These are phyloP conservation scores for Hypoxylon rickii DNA, from an alignment of 495 filamentous ascomycete genomes.

Conservation along the genomic window DNA sequence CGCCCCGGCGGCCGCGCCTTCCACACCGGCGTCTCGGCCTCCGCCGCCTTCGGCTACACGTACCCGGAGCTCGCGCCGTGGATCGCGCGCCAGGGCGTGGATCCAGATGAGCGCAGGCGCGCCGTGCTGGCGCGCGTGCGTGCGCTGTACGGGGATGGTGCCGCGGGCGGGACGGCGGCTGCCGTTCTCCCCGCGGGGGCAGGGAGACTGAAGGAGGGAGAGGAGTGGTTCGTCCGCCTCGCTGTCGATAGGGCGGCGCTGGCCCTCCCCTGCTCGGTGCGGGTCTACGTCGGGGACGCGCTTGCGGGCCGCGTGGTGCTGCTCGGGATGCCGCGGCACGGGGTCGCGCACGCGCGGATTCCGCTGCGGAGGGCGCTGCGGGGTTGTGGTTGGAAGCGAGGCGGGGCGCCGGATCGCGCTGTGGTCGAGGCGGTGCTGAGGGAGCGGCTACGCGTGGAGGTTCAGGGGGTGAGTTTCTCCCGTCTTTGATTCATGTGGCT, in stretches of 20 bases:
- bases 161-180: background rate
- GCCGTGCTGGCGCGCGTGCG: conserved; percentile 39
- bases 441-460: conserved; percentile 13
- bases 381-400: background rate
- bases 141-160: conserved; percentile 42
- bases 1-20: conserved; percentile 35
- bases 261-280: conserved; percentile 37
- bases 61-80: conserved; percentile 48
- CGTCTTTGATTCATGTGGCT: no score
- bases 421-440: conserved; percentile 6
- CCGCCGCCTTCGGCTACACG: conserved; percentile 49
- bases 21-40: conserved; percentile 46
- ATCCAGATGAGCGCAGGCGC: conserved; percentile 14
- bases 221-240: conserved; percentile 42
- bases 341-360: conserved; percentile 25
- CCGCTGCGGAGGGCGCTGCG: conserved; percentile 12
- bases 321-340: conserved; percentile 30
- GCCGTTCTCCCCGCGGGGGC: background rate
- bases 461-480: conserved; percentile 33
- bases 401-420: background rate
- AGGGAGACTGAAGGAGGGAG: background rate
- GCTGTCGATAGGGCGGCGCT: conserved; percentile 39
- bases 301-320: conserved; percentile 29
- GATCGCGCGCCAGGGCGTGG: conserved; percentile 16
- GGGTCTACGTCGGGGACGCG: conserved; percentile 33